Evolutionary conservation across 208 protist genomes (phyloP).

Genomic region (Leptomonas pyrrhocoris): DNA sequence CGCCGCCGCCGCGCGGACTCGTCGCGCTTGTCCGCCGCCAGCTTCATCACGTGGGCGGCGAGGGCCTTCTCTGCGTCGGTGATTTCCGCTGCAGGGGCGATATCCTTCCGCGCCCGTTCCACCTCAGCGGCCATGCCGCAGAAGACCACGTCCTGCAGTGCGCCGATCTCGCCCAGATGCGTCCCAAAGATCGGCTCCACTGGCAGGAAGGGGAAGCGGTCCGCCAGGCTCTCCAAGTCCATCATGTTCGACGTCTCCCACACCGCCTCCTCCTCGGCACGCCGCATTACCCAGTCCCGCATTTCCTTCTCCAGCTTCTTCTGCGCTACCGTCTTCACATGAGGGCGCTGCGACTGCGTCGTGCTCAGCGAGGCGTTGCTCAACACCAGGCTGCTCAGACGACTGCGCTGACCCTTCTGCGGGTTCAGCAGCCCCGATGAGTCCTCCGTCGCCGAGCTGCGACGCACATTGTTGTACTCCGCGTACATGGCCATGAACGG

Average conservation of each 20-base stretch:
- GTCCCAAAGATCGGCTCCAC: slow-evolving; percentile 51
- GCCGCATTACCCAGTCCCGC: slow-evolving; percentile 36
- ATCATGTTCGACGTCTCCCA: slow-evolving; percentile 34
- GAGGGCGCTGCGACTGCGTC: slow-evolving; percentile 17
- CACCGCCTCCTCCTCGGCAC: slow-evolving; percentile 44
- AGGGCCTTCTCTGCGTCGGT: slow-evolving; percentile 15
- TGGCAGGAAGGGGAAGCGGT: slow-evolving; percentile 53
- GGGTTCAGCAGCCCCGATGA: not conserved
- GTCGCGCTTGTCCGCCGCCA: slow-evolving; percentile 22
- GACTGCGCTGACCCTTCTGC: slow-evolving; percentile 17
- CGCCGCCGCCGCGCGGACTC: slow-evolving; percentile 22
- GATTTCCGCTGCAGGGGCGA: slow-evolving; percentile 15
- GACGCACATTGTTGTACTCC: slow-evolving; percentile 36
- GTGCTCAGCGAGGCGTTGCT: slow-evolving; percentile 7
- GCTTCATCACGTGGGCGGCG: slow-evolving; percentile 10
- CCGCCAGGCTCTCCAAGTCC: slow-evolving; percentile 38
- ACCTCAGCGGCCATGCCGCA: slow-evolving; percentile 38
- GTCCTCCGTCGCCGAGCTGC: slow-evolving; percentile 17
- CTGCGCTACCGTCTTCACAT: slow-evolving; percentile 20
- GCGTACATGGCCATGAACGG: slow-evolving; percentile 34
- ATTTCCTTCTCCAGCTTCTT: slow-evolving; percentile 55
- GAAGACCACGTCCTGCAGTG: slow-evolving; percentile 40
- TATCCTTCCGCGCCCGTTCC: slow-evolving; percentile 27
- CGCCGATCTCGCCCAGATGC: slow-evolving; percentile 38
- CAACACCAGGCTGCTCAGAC: slow-evolving; percentile 12